These are phyloP conservation scores for Symmetrospora coprosmae DNA, from an alignment of 768 basidiomycete genomes.

Conservation along the genomic window DNA sequence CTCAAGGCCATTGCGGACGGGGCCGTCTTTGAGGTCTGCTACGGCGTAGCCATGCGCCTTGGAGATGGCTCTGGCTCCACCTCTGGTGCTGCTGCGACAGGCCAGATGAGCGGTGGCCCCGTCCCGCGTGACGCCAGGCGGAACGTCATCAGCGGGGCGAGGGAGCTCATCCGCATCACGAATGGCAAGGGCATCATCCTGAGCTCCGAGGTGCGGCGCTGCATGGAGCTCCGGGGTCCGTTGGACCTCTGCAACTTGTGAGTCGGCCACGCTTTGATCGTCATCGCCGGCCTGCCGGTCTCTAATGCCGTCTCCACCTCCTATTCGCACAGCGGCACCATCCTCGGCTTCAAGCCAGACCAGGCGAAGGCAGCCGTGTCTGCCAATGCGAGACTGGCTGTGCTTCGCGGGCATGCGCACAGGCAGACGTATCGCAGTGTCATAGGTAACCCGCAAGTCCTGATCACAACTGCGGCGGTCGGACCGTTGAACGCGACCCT, in stretches of 20 bases:
- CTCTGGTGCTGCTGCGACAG: too few species aligned
- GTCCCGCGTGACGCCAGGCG: slow-evolving; percentile 44
- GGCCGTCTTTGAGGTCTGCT: slow-evolving; percentile 66
- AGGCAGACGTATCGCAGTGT: slow-evolving; percentile 19
- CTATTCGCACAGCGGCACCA: neutral
- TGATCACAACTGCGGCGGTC: too few species aligned
- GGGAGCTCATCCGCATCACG: slow-evolving; percentile 62
- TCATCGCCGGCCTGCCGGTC: neutral
- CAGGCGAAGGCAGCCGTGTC: slow-evolving; percentile 6
- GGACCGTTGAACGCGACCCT: too few species aligned
- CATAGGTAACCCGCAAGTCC: slow-evolving; percentile 10
- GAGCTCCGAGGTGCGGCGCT: slow-evolving; percentile 52
- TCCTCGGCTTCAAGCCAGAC: slow-evolving; percentile 16
- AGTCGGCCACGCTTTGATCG: slow-evolving; percentile 29
- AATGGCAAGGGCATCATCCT: slow-evolving; percentile 64
- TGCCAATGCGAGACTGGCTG: slow-evolving; percentile 16
- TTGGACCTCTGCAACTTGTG: slow-evolving; percentile 64
- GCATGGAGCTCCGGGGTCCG: slow-evolving; percentile 55
- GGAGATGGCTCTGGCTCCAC: neutral
- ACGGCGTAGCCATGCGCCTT: slow-evolving; percentile 50
- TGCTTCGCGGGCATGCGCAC: slow-evolving; percentile 12
- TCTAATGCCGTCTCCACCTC: neutral
- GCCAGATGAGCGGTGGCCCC: neutral
- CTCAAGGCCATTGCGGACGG: slow-evolving; percentile 70
- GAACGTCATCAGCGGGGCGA: slow-evolving; percentile 74